phyloP scores from a whole-genome alignment of 257 asterid genomes.

The Gynochthodes officinalis region DNA sequence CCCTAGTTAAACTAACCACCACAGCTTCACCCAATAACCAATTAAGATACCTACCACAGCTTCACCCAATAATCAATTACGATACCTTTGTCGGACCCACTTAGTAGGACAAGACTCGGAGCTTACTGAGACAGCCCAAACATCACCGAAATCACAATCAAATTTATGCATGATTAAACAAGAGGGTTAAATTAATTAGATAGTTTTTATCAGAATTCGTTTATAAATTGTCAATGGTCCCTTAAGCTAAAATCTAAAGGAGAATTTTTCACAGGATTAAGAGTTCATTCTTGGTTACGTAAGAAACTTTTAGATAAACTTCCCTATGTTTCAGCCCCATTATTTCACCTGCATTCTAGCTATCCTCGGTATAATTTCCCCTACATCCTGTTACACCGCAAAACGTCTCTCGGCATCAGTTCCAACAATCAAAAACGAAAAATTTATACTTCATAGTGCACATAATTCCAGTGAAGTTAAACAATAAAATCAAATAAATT shows the following conservation, averaged over 20 bases:
- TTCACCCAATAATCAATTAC: no score
- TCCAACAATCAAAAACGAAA: not conserved
- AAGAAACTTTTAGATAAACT: not conserved
- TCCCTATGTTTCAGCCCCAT: not conserved
- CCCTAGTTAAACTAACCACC: not conserved
- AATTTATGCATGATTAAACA: not conserved
- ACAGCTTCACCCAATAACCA: no score
- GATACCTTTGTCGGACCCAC: not conserved
- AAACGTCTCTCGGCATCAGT: not conserved
- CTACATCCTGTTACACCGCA: no score
- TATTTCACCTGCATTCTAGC: not conserved
- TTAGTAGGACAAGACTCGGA: not conserved
- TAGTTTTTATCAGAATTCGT: not conserved
- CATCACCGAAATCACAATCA: not conserved
- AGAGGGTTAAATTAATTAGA: not conserved
- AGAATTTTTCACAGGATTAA: no score
- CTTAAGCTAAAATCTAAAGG: not conserved
- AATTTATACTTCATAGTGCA: not conserved
- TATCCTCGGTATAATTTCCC: not conserved
- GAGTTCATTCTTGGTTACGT: not conserved
- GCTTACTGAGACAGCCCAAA: not conserved
- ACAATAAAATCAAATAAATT: not conserved
- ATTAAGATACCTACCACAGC: no score
- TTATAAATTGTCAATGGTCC: no score
- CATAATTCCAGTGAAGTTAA: not conserved